Evolutionary conservation across 1,139 yeast species (phyloP).

Genomic region (Debaryomyces fabryi): DNA sequence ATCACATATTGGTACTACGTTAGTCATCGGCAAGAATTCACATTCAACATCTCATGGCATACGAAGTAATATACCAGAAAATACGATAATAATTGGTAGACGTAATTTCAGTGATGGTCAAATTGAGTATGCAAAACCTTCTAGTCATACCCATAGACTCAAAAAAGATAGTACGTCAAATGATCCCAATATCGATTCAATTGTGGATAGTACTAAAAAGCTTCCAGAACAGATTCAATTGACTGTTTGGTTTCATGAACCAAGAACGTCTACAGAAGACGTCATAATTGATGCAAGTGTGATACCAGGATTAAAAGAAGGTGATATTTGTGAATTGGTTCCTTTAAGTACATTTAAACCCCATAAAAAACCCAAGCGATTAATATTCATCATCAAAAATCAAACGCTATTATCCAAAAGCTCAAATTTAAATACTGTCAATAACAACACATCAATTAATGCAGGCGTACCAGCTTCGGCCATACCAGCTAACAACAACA

Average conservation of each 20-base stretch:
- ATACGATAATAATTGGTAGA: conserved; percentile 11
- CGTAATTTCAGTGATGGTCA: conserved; percentile 6
- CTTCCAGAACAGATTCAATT: conserved; percentile 40
- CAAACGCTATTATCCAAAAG: conserved; percentile 8
- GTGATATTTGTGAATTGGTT: conserved; percentile 74
- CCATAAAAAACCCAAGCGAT: conserved; percentile 22
- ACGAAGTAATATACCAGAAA: conserved; percentile 3
- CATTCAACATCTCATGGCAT: conserved; percentile 4
- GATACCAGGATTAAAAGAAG: conserved; percentile 60
- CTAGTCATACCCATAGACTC: not conserved
- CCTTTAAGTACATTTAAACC: conserved; percentile 24
- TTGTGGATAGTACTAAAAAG: conserved; percentile 13
- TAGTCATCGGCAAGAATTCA: conserved; percentile 12
- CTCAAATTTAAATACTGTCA: not conserved
- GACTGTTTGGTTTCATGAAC: conserved; percentile 77
- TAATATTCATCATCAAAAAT: conserved; percentile 28
- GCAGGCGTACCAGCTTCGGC: not conserved
- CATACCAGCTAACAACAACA: conserved; percentile 7
- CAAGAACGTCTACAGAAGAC: conserved; percentile 57
- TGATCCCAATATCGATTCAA: conserved; percentile 5
- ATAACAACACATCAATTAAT: not conserved
- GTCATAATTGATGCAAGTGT: conserved; percentile 62
- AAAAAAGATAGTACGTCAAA: conserved; percentile 7
- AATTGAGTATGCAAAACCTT: not conserved
- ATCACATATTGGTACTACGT: conserved; percentile 12